Conservation (phyloP, 495 filamentous ascomycete species). For the Cryomyces antarcticus region DNA sequence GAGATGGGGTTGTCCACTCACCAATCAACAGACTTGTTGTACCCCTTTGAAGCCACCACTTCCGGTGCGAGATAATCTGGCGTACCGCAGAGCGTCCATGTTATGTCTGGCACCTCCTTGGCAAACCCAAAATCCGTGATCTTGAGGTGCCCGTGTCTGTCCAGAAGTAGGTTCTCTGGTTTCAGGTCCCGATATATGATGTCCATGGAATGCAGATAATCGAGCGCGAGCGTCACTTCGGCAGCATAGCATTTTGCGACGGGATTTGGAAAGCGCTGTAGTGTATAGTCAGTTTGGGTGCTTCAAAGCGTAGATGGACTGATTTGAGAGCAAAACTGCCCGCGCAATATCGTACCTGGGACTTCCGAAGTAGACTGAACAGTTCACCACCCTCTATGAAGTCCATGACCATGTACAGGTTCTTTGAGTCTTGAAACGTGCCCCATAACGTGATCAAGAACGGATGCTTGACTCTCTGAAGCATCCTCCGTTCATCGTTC, state of each 20-base stretch:
- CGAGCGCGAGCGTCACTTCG: constrained; percentile 84
- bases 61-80: constrained; percentile 97
- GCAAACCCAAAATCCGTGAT: constrained; percentile 99
- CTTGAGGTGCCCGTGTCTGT: constrained; percentile 91
- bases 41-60: constrained; percentile 91
- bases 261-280: constrained; percentile 88
- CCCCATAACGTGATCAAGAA: constrained; percentile 97
- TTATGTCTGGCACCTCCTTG: constrained; percentile 95
- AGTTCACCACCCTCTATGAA: constrained; percentile 98
- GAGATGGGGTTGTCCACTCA: constrained; percentile 24
- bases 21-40: constrained; percentile 99
- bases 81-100: constrained; percentile 95
- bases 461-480: constrained; percentile 85
- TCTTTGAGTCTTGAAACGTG: constrained; percentile 86
- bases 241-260: constrained; percentile 98
- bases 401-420: constrained; percentile 99
- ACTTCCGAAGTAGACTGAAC: constrained; percentile 87
- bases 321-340: neutral
- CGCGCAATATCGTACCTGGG: constrained; percentile 45
- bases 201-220: constrained; percentile 84
- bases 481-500: constrained; percentile 89
- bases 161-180: constrained; percentile 85
- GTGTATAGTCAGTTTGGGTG: neutral
- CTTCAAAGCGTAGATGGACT: neutral
- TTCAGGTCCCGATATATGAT: constrained; percentile 98